Conservation (phyloP, 2,329 filamentous ascomycete genomes). For the Monascus ruber region DNA sequence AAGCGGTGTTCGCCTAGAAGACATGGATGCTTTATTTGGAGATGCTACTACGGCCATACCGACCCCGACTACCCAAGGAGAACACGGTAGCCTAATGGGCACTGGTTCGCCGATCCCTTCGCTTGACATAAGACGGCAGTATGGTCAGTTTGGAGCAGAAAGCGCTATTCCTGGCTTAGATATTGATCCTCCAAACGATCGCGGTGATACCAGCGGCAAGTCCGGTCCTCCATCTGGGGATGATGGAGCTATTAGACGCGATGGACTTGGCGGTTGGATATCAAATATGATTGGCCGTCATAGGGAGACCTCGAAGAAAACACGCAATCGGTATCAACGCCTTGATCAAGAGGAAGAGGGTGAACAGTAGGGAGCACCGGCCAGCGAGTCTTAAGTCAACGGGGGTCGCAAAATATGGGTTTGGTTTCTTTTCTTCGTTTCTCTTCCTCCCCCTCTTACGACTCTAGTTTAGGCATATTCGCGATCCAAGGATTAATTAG, state of each 20-base stretch:
- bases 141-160: constrained; percentile 43
- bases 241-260: constrained; percentile 24
- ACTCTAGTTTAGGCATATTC: no score
- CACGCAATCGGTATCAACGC: constrained; percentile 32
- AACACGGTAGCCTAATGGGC: constrained; percentile 72
- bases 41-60: constrained; percentile 76
- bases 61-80: constrained; percentile 65
- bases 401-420: no score
- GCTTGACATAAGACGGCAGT: constrained; percentile 51
- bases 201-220: constrained; percentile 39
- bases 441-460: no score
- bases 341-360: constrained; percentile 37
- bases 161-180: constrained; percentile 68
- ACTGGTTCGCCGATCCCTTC: constrained; percentile 69
- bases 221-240: constrained; percentile 25
- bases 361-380: constrained; percentile 1
- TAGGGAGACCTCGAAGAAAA: constrained; percentile 26
- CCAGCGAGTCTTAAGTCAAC: no score
- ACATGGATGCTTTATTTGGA: constrained; percentile 92
- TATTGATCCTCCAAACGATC: constrained; percentile 63
- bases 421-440: no score
- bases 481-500: no score
- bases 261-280: constrained; percentile 60
- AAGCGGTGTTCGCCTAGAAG: constrained; percentile 84
- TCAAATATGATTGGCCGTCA: constrained; percentile 51